Evolutionary conservation across 2,329 filamentous ascomycete species (phyloP).

Genomic region (Microdochium paspali): DNA sequence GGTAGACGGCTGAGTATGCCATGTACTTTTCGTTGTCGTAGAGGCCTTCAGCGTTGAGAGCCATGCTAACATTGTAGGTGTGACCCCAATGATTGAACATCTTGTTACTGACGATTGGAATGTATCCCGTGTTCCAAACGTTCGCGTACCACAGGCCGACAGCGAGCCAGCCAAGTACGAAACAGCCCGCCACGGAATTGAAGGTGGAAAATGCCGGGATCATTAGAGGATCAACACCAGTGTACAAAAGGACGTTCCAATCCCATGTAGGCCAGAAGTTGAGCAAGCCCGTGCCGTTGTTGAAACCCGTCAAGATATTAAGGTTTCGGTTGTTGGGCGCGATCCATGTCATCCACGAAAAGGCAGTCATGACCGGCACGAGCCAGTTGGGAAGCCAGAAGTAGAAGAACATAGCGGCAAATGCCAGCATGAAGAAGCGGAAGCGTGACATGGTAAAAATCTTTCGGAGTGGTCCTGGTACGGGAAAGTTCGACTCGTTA

Average conservation of each 20-base stretch:
- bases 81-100: slow-evolving; percentile 38
- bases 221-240: slow-evolving; percentile 11
- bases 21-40: slow-evolving; percentile 37
- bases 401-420: slow-evolving; percentile 34
- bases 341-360: slow-evolving; percentile 44
- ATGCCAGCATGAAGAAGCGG: slow-evolving; percentile 31
- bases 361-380: slow-evolving; percentile 30
- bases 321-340: slow-evolving; percentile 18
- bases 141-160: slow-evolving; percentile 50
- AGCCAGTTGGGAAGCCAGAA: slow-evolving; percentile 38
- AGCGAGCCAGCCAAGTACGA: slow-evolving; percentile 44
- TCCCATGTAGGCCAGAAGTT: slow-evolving; percentile 29
- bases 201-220: slow-evolving; percentile 47
- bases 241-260: slow-evolving; percentile 22
- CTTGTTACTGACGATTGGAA: slow-evolving; percentile 37
- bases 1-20: slow-evolving; percentile 40
- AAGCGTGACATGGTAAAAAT: slow-evolving; percentile 29
- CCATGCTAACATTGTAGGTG: slow-evolving; percentile 33
- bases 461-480: slow-evolving; percentile 26
- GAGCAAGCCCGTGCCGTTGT: slow-evolving; percentile 19
- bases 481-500: slow-evolving; percentile 21
- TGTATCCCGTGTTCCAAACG: slow-evolving; percentile 44
- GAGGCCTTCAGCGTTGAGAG: slow-evolving; percentile 22
- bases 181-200: slow-evolving; percentile 50
- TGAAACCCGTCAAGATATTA: slow-evolving; percentile 13